These are phyloP conservation scores for Amylostereum areolatum DNA, from an alignment of 1,284 basidiomycete genomes.

Conservation along the genomic window DNA sequence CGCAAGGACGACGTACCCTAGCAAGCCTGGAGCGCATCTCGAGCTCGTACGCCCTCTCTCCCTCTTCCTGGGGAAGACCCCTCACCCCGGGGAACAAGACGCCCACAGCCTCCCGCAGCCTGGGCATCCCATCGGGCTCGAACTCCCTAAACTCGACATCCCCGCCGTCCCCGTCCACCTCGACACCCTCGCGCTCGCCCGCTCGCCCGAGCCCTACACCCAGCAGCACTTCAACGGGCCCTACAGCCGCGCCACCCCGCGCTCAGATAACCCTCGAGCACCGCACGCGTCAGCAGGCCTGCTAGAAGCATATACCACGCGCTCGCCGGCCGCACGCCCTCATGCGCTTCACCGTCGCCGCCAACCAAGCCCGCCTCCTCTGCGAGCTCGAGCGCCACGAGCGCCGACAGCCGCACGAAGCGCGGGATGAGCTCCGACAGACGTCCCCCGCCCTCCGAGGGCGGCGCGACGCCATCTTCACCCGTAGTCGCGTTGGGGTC, in stretches of 20 bases:
- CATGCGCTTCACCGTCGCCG: too few relatives aligned
- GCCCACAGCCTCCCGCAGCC: slow-evolving; percentile 53
- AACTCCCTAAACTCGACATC: slow-evolving; percentile 44
- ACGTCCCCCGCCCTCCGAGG: slow-evolving; percentile 26
- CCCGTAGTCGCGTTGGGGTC: too few relatives aligned
- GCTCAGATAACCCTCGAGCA: slow-evolving; percentile 75
- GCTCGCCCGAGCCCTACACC: slow-evolving; percentile 58
- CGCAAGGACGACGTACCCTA: slow-evolving; percentile 41
- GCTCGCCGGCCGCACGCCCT: slow-evolving; percentile 51
- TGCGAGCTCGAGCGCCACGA: slow-evolving; percentile 68
- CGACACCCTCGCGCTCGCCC: neutral
- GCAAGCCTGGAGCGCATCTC: slow-evolving; percentile 65
- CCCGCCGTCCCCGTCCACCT: slow-evolving; percentile 11
- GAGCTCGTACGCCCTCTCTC: slow-evolving; percentile 56
- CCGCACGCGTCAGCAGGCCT: slow-evolving; percentile 70
- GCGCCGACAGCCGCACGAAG: slow-evolving; percentile 68
- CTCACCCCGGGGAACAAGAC: slow-evolving; percentile 63
- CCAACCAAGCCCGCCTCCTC: slow-evolving; percentile 41
- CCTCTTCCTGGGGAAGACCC: slow-evolving; percentile 22
- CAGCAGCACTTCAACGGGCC: slow-evolving; percentile 66
- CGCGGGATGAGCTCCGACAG: slow-evolving; percentile 63
- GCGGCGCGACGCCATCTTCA: slow-evolving; percentile 4
- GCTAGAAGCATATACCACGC: slow-evolving; percentile 78
- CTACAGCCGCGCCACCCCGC: slow-evolving; percentile 68
- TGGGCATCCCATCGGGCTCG: slow-evolving; percentile 73